Conservation (phyloP, 2,329 filamentous ascomycete genomes). For the Sporothrix variecibatus region DNA sequence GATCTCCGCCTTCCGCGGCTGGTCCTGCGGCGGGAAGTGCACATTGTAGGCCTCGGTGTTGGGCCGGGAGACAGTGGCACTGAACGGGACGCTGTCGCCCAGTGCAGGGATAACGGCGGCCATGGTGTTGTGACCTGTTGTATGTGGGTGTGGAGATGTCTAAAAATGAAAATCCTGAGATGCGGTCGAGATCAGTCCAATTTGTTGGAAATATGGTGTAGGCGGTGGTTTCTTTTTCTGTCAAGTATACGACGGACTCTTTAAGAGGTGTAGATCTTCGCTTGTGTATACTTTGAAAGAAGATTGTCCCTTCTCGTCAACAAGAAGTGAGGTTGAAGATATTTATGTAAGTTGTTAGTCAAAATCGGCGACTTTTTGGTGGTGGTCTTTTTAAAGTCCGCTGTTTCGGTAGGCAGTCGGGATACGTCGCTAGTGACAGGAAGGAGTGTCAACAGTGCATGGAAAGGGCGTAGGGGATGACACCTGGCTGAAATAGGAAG, state of each 20-base stretch:
- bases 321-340: conserved; percentile 11
- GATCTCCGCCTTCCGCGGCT: conserved; percentile 48
- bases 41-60: conserved; percentile 42
- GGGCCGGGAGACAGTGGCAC: conserved; percentile 19
- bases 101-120: not conserved
- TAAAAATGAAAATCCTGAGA: not conserved
- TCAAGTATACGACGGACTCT: not conserved
- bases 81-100: not conserved
- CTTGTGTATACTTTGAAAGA: not conserved
- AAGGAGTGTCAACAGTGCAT: not conserved
- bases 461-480: conserved; percentile 1
- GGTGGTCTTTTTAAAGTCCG: not conserved
- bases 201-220: not conserved
- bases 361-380: not conserved
- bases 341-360: conserved; percentile 6
- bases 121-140: not conserved
- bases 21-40: conserved; percentile 37
- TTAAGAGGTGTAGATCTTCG: not conserved
- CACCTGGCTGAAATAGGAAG: not conserved
- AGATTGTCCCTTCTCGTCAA: not conserved
- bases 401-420: not conserved
- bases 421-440: not conserved
- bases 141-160: not conserved
- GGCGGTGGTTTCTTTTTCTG: not conserved
- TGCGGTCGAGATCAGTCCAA: not conserved